Base-by-base conservation (phyloP, 2,329 filamentous ascomycete species). In the Chalaropsis ovoidea region DNA sequence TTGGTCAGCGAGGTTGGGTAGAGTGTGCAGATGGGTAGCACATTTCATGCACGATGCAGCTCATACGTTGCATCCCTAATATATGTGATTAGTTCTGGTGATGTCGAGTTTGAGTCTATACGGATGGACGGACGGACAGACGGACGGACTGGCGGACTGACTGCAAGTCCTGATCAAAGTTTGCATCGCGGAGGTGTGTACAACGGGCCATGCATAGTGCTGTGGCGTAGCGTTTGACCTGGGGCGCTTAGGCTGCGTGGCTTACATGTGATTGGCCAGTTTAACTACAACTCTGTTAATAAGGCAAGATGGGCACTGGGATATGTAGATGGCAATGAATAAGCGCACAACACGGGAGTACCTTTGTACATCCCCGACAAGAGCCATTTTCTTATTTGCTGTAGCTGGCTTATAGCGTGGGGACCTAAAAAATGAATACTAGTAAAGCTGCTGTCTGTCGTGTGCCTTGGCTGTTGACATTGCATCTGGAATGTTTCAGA, bases 191-290 rank as follows among this genome's bases (percentile, higher is more conserved):
- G 22, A 52, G 17, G 2, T 52, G n/a, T 52, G 7, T 24, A 52
- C 17, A 52, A 24, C 10, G 19, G 47, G 47, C 19, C 24, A 6
- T 56, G 35, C 39, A 62, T 62, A 35, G 3, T 62, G 43, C 49
- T 19, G 4, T 62, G 61, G 61, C 42, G 42, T 62, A 47, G 42
- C 24, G 15, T 61, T 22, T 35, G 24, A n/a, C 61, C 42, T n/a
- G 22, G 24, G 61, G 61, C 61, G 61, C 61, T 62, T 62, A 62
- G 43, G 41, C 17, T 47, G 17, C 6, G 11, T 19, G 15, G 61
- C 61, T 62, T 62, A 62, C 61, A 62, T 47, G 61, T 62, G 61
- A 62, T 62, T 62, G 61, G 61, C 15, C 22, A 11, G 8, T 45
- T 62, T 17, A 45, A 45, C 61, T 47, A 31, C 22, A 49, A 49